phyloP scores from a whole-genome alignment of 1,284 basidiomycete genomes.

The Cutaneotrichosporon daszewskae region DNA sequence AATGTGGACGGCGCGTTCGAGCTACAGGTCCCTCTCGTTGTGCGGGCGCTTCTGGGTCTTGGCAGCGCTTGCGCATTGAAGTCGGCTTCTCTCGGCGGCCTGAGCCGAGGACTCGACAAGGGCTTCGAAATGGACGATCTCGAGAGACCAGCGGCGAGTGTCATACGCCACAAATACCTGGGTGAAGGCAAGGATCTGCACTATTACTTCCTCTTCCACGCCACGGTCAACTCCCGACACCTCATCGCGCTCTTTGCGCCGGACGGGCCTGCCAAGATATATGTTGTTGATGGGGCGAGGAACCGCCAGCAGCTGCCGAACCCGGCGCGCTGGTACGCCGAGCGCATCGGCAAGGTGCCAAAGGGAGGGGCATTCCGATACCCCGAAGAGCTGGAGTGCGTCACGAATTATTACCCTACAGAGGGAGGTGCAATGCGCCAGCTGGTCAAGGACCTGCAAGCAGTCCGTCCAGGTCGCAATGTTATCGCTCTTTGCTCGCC shows the following conservation, averaged over 20 bases:
- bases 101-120: conserved; percentile 75
- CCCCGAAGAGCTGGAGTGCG: conserved; percentile 63
- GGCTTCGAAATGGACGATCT: conserved; percentile 85
- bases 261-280: conserved; percentile 65
- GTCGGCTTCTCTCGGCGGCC: conserved; percentile 59
- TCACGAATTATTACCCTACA: conserved; percentile 67
- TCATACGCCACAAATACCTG: conserved; percentile 68
- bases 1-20: conserved; percentile 96
- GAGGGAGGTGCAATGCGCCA: conserved; percentile 78
- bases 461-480: conserved; percentile 54
- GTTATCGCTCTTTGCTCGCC: conserved; percentile 79
- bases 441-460: conserved; percentile 77
- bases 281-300: conserved; percentile 83
- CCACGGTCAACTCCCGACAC: conserved; percentile 69
- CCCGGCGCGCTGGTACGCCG: conserved; percentile 66
- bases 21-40: conserved; percentile 75
- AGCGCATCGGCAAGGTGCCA: conserved; percentile 52
- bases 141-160: conserved; percentile 57
- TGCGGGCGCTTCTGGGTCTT: conserved; percentile 75
- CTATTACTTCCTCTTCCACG: conserved; percentile 90
- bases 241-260: conserved; percentile 87
- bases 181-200: conserved; percentile 65
- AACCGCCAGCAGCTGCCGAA: conserved; percentile 75
- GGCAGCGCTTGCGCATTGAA: conserved; percentile 76
- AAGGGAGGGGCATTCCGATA: conserved; percentile 58